Base-by-base conservation (phyloP, 805 yeast genomes). In the Ogataea nakhonphanomensis region DNA sequence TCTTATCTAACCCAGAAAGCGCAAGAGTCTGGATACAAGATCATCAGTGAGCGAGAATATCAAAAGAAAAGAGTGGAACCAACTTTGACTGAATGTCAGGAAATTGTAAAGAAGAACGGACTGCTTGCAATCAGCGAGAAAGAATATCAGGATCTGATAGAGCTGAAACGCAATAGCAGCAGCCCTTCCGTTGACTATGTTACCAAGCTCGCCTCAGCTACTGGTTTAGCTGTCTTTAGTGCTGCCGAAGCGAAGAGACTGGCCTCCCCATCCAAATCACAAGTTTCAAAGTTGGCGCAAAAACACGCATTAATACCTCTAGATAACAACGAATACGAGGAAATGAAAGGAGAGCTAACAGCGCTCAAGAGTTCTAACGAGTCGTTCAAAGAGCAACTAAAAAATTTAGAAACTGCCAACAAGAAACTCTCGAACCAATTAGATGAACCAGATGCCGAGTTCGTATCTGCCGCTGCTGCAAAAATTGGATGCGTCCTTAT, bases 181-280 rank as follows among this genome's bases (percentile, higher is more conserved):
- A 29, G 32, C 4, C 59, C 61, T 10, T 46, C 64, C 2, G 22
- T 46, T 4, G 66, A 62, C 0, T 56, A 57, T 27, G 44, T 72
- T n/a, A 46, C 57, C 22, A 58, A 58, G 12, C 54, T 58, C 35
- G 69, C 73, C 0, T 46, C 51, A 4, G 31, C 37, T 6, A 35
- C 44, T 12, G 65, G 61, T 10, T 35, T 53, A 24, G 36, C 46
- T 7, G 41, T 50, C 2, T 14, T 58, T 7, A 37, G 55, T 9
- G 39, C 38, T 13, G 44, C 39, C 10, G 54, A 51, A 17, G 33
- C 45, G 25, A 37, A 46, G n/a, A 30, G 33, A 8, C 29, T 56
- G 27, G 33, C 45, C 13, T 28, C 29, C 2, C 51, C 55, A 15
- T 33, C 52, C 10, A 49, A 44, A n/a, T 44, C 48, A 30, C 14